Evolutionary conservation across 805 yeast genomes (phyloP), one percentile per base, ranked within the genome.

Genomic region (Wickerhamomyces hampshirensis): DNA sequence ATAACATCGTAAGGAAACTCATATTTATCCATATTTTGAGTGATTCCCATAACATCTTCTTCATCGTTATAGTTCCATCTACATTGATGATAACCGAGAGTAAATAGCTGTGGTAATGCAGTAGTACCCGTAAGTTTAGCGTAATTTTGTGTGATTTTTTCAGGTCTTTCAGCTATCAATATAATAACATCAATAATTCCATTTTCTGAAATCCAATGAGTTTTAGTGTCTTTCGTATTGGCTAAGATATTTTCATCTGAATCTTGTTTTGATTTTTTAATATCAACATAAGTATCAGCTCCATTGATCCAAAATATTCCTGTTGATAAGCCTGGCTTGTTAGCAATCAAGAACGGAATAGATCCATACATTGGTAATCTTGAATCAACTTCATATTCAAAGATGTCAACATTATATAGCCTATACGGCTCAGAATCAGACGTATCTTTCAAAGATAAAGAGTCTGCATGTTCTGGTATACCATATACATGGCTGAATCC

Each of bases 51-150:
- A 1, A 93, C 91, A 59, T 93, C 98, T 9, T 69, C 69, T 53
- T 85, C 89, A 49, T 84, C 89, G 55, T 86, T 85, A 62, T 93
- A 93, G 58, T 93, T 93, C 98, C 98, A 93, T 53, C 98, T 73
- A 55, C 96, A 91, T 60, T 93, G 98, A 55, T 93, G 98, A 55
- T 93, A 86, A 0, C 95, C 98, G 11, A 88, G 58, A 0, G 96
- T 68, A 50, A 88, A 84, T 29, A 80, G 44, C 44, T 77, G 83
- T 1, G 98, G 98, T 9, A 93, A 60, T 6, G 68, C 58, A 0
- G 88, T 69, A 39, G 63, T 72, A 1, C 98, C 98, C 0, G 95
- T 80, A 13, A 93, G 58, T 2, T 56, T 47, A 1, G 87, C 81
- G 56, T 83, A 91, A 23, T 77, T 67, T 28, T 65, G 52, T 28